Conservation (phyloP, 768 basidiomycete genomes). For the Termitomyces sp. region DNA sequence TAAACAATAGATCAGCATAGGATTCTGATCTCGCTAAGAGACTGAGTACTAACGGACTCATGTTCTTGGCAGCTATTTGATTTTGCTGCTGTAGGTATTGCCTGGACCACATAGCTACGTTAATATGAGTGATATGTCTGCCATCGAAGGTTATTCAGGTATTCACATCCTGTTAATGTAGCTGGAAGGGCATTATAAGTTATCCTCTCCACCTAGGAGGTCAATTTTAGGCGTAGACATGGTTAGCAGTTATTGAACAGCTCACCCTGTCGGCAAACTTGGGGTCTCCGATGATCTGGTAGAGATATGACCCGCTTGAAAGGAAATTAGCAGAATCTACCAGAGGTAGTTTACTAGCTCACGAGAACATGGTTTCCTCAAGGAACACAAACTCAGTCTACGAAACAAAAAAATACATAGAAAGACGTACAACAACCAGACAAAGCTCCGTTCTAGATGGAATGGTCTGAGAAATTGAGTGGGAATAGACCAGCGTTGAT, state of each 20-base stretch:
- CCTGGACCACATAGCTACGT: slow-evolving; percentile 52
- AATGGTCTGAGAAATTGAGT: neutral
- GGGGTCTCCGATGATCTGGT: slow-evolving; percentile 50
- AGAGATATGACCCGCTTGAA: slow-evolving; percentile 47
- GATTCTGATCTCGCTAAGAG: neutral
- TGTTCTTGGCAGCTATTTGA: slow-evolving; percentile 53
- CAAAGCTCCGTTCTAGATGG: slow-evolving; percentile 47
- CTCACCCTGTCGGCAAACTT: slow-evolving; percentile 20
- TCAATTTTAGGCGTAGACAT: neutral
- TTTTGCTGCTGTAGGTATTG: slow-evolving; percentile 61
- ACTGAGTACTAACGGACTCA: slow-evolving; percentile 37
- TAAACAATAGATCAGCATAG: neutral
- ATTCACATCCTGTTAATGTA: slow-evolving; percentile 39
- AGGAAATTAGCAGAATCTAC: neutral
- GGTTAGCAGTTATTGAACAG: neutral
- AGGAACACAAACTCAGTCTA: neutral
- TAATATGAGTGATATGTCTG: neutral
- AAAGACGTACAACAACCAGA: slow-evolving; percentile 42
- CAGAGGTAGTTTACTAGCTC: slow-evolving; percentile 15
- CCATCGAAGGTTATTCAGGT: slow-evolving; percentile 17
- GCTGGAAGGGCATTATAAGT: slow-evolving; percentile 49
- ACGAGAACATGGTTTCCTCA: slow-evolving; percentile 63
- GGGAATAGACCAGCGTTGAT: neutral
- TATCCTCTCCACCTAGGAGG: slow-evolving; percentile 37
- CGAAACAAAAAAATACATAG: neutral